Evolutionary conservation across 1,139 yeast species (phyloP), one percentile per base, ranked within the genome.

Genomic region (Ogataea hybrid): DNA sequence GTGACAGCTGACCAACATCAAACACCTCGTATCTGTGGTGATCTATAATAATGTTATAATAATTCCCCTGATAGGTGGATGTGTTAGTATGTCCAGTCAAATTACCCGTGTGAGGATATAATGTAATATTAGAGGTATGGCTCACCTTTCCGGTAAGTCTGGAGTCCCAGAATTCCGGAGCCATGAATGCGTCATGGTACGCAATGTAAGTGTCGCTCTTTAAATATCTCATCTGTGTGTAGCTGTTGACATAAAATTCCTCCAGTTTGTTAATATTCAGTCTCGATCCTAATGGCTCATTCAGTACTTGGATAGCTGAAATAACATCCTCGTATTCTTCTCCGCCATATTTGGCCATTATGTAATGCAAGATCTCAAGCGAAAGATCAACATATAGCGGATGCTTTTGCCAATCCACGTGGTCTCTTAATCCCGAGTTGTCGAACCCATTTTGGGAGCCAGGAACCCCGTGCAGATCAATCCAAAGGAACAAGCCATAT

Each of bases 381-480:
- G 92, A 79, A 25, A 74, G 54, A 38, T 74, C 66, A 33, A 71
- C 65, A 56, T 84, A 79, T 33, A 68, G 72, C 18, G 69, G 66
- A 16, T 54, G 55, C 21, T 68, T 59, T 62, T 81, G 81, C 77
- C 84, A 88, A 8, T 69, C 68, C 44, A 75, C 56, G 6, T 59
- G 49, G 57, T 86, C 96, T 56, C 97, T 75, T 48, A 78, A 68
- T 16, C 98, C 98, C 9, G 96, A 87, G 68, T 90, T 90, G 63
- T 92, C 98, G 61, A 90, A 90, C 16, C 97, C 97, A 61, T 90
- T 90, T 66, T 90, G 97, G 16, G 96, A 85, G n/a, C 97, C 97
- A 36, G 97, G 94, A 22, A 88, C 94, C 44, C 97, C 97, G 62
- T 90, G 98, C 55, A 90, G 69, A 63, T 90, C 98, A 42, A 90